Evolutionary conservation across 2,329 filamentous ascomycete genomes (phyloP).

Genomic region (Tolypocladium ovalisporum): DNA sequence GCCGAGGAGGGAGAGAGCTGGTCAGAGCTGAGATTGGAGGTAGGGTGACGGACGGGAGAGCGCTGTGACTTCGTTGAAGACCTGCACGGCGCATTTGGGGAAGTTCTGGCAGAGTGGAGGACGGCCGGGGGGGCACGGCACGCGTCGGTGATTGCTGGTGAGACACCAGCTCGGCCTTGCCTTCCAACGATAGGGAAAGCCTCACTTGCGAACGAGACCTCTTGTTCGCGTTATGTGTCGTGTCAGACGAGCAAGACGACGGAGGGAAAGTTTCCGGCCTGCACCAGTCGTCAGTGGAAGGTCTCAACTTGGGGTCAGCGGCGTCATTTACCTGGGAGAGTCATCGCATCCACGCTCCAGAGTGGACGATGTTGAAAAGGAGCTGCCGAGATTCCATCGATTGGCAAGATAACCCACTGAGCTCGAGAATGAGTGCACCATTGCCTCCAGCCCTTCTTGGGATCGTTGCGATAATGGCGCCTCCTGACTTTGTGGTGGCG

Average conservation of each 20-base stretch:
- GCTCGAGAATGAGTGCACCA: constrained; percentile 30
- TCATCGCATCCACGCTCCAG: constrained; percentile 28
- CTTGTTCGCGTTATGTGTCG: constrained; percentile 24
- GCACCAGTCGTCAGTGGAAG: neutral
- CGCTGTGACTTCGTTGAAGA: constrained; percentile 62
- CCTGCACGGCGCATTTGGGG: constrained; percentile 37
- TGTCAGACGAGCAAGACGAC: constrained; percentile 29
- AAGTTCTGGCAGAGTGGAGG: constrained; percentile 35
- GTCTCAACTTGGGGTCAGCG: neutral
- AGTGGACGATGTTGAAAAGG: constrained; percentile 38
- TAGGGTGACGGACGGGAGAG: constrained; percentile 47
- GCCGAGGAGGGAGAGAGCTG: constrained; percentile 39
- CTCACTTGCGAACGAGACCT: constrained; percentile 48
- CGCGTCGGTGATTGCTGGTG: constrained; percentile 55
- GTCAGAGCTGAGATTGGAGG: constrained; percentile 44
- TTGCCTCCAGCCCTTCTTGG: constrained; percentile 14
- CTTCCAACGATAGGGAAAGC: constrained; percentile 75
- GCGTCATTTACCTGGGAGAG: constrained; percentile 31
- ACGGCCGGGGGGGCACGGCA: constrained; percentile 34
- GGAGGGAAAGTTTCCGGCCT: constrained; percentile 34
- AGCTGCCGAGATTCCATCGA: constrained; percentile 42
- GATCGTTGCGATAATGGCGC: constrained; percentile 15
- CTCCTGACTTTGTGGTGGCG: constrained; percentile 14
- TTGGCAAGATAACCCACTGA: constrained; percentile 43
- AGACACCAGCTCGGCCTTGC: constrained; percentile 77